Evolutionary conservation across 805 yeast species (phyloP), one percentile per base, ranked within the genome.

Genomic region (Schwanniomyces pseudopolymorphus): DNA sequence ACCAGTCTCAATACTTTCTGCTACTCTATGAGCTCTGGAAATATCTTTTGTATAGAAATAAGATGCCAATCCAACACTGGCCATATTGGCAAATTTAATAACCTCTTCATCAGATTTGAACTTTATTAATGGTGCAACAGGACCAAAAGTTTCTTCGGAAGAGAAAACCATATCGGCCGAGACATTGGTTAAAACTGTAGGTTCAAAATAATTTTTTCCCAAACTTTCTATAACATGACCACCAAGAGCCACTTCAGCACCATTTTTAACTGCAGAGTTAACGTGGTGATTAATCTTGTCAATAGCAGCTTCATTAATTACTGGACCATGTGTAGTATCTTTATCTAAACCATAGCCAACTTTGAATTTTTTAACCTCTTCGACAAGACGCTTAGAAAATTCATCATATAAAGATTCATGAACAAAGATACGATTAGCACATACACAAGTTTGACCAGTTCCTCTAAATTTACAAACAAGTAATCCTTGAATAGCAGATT

Each of bases 61-160:
- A 11, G 78, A 76, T 43, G 78, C 81, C 46, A 77, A 61, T 24
- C 81, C 81, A 54, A 74, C 75, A 28, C 57, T 64, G 25, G 74
- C 57, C 50, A 67, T 71, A 50, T 77, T 77, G 19, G 79, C 78
- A 49, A 68, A 53, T 36, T 57, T 53, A 11, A 77, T 53, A 8
- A 71, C 80, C 51, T 77, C 80, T 40, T 72, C 77, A 33, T 59
- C 68, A 21, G 76, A 67, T 39, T 65, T 57, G 59, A 76, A 77
- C 53, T 64, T 70, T 45, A 70, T 71, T 40, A 71, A 63, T 5
- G 75, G 65, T 46, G 75, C 63, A 11, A 77, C 80, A n/a, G 81
- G 81, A n/a, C 80, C 81, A 54, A 77, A 77, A 39, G 75, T 74
- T 56, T 77, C 81, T 55, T 77, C 81, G 50, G 64, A 59, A 33